Percentiles rank a stretch among this genome's conserved stretches.
These are phyloP conservation scores for Coemansia sp. DNA, from an alignment of 192 early-diverging fungal genomes.

Conservation along the genomic window DNA sequence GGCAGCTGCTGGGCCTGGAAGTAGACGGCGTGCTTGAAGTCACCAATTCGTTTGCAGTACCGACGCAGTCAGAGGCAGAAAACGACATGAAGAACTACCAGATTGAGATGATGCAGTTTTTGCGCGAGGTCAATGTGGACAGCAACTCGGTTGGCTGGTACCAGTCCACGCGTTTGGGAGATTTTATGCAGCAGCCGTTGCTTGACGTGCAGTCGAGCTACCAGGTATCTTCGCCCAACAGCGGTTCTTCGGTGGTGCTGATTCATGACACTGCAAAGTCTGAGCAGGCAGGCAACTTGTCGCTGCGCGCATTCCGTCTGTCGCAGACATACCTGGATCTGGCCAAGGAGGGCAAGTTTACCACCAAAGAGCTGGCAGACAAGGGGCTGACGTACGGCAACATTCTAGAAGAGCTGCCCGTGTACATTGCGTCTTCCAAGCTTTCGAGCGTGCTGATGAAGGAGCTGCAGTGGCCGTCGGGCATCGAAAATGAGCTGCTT, in stretches of 20 bases:
- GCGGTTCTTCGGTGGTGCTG: constrained; percentile 80
- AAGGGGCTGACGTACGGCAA: constrained; percentile 78
- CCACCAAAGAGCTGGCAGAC: constrained; percentile 71
- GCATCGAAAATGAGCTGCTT: constrained; percentile 61
- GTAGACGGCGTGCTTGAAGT: constrained; percentile 87
- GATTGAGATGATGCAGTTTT: constrained; percentile 87
- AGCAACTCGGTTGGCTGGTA: constrained; percentile 98
- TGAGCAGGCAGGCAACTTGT: constrained; percentile 78
- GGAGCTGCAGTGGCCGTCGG: constrained; percentile 59
- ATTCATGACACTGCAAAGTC: constrained; percentile 89
- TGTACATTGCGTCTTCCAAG: constrained; percentile 81
- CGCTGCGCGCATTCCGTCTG: constrained; percentile 84
- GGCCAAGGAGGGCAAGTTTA: constrained; percentile 80
- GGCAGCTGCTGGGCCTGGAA: constrained; percentile 94
- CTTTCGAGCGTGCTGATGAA: constrained; percentile 75
- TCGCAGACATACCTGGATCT: constrained; percentile 81
- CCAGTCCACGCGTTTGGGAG: constrained; percentile 83
- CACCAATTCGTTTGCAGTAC: constrained; percentile 87
- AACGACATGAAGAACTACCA: constrained; percentile 81
- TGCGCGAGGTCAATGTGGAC: constrained; percentile 92
- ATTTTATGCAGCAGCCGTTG: constrained; percentile 85
- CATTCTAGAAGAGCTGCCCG: constrained; percentile 88
- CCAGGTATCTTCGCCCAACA: constrained; percentile 72
- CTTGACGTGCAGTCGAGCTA: constrained; percentile 89
- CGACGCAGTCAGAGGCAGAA: constrained; percentile 57